These are phyloP conservation scores for Grosmannia huntii DNA, from an alignment of 2,329 filamentous ascomycete species.

Conservation along the genomic window DNA sequence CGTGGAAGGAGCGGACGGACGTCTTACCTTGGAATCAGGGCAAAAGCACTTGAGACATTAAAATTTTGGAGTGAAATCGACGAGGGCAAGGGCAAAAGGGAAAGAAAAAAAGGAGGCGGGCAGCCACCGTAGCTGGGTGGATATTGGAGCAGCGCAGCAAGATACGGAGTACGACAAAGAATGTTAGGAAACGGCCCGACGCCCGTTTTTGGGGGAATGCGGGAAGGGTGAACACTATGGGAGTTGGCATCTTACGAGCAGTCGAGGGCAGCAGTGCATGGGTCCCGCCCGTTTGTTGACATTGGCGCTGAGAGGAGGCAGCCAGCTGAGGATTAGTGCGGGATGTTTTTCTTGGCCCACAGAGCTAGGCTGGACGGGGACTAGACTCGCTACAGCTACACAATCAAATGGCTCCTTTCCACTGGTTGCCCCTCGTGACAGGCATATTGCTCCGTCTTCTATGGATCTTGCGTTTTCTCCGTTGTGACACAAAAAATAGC, in stretches of 20 bases:
- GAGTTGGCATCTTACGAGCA: neutral
- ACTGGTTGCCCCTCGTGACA: conserved; percentile 12
- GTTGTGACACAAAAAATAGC: neutral
- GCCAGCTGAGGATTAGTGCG: conserved; percentile 8
- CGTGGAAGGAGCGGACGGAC: neutral
- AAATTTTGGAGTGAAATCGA: neutral
- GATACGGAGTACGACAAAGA: neutral
- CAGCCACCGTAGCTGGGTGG: neutral
- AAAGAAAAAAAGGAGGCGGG: neutral
- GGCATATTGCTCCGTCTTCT: neutral
- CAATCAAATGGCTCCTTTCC: conserved; percentile 2
- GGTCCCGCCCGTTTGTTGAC: conserved; percentile 8
- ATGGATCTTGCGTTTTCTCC: neutral
- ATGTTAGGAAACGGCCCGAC: conserved; percentile 2
- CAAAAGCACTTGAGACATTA: neutral
- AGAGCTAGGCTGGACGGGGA: conserved; percentile 6
- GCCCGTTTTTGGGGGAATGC: neutral
- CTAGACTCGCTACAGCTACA: conserved; percentile 4
- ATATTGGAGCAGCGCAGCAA: neutral
- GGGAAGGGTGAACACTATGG: neutral
- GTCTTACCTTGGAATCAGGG: neutral
- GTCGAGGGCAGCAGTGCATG: neutral
- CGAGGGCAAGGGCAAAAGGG: neutral
- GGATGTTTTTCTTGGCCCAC: neutral
- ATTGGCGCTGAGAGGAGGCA: conserved; percentile 9